Percentiles rank a stretch among this genome's conserved stretches.
phyloP scores from a whole-genome alignment of 2,329 filamentous ascomycete species.

The Cercospora sp. region DNA sequence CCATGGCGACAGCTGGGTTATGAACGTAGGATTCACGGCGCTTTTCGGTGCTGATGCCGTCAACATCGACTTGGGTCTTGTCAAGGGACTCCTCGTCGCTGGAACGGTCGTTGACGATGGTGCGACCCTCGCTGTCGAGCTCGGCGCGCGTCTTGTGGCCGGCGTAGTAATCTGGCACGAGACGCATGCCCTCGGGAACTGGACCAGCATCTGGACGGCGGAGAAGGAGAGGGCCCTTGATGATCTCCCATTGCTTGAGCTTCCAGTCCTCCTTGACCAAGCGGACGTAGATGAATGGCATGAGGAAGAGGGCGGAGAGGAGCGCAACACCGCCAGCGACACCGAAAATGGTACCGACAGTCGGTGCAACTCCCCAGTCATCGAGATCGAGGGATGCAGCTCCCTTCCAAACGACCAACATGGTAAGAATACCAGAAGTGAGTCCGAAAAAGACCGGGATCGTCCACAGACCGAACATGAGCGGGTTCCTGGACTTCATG shows the following conservation, averaged over 20 bases:
- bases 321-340: slow-evolving; percentile 53
- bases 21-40: slow-evolving; percentile 3
- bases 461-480: slow-evolving; percentile 51
- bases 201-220: slow-evolving; percentile 12
- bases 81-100: slow-evolving; percentile 21
- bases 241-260: slow-evolving; percentile 56
- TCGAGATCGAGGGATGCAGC: slow-evolving; percentile 51
- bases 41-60: slow-evolving; percentile 18
- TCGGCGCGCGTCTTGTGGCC: slow-evolving; percentile 51
- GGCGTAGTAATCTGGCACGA: slow-evolving; percentile 28
- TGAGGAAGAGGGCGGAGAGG: slow-evolving; percentile 55
- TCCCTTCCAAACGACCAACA: slow-evolving; percentile 59
- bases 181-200: slow-evolving; percentile 17
- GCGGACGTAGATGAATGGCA: slow-evolving; percentile 60
- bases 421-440: slow-evolving; percentile 48
- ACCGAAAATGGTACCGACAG: slow-evolving; percentile 57
- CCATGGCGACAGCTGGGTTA: slow-evolving; percentile 12
- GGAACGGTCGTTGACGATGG: slow-evolving; percentile 18
- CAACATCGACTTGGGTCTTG: slow-evolving; percentile 7
- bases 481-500: slow-evolving; percentile 48
- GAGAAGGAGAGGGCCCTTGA: slow-evolving; percentile 47
- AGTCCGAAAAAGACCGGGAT: slow-evolving; percentile 51
- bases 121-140: slow-evolving; percentile 42
- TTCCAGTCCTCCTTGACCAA: slow-evolving; percentile 63
- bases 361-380: slow-evolving; percentile 42